These are phyloP conservation scores for Neurospora sp. DNA, from an alignment of 495 filamentous ascomycete species.

Conservation along the genomic window DNA sequence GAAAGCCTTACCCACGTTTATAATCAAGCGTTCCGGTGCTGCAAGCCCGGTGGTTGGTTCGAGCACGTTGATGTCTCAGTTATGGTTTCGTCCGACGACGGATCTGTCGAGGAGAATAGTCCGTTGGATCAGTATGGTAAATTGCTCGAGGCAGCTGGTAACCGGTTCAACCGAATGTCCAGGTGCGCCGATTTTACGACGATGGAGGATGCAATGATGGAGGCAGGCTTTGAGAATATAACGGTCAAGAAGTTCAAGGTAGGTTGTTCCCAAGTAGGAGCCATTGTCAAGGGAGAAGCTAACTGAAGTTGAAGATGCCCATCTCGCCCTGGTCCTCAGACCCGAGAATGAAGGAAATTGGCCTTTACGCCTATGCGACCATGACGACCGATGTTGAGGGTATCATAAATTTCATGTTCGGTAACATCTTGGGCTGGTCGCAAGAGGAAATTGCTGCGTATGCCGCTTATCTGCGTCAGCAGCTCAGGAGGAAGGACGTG, in stretches of 20 bases:
- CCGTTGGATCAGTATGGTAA: background rate
- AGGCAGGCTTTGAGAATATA: background rate
- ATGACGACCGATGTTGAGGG: background rate
- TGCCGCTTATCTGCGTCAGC: background rate
- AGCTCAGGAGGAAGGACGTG: background rate
- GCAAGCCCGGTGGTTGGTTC: constrained; percentile 21
- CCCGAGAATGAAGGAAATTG: background rate
- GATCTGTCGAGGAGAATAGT: constrained; percentile 14
- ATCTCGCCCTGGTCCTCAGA: background rate
- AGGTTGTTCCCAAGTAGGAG: background rate
- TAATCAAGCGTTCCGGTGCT: constrained; percentile 22
- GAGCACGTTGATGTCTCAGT: constrained; percentile 42
- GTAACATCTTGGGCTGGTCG: background rate
- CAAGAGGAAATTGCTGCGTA: background rate
- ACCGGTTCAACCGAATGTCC: background rate
- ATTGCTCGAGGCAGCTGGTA: background rate
- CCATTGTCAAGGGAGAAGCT: background rate
- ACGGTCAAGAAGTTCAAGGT: background rate
- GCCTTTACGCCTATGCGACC: background rate
- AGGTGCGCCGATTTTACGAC: background rate
- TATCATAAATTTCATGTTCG: background rate
- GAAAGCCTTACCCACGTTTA: constrained; percentile 38
- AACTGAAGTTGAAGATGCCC: background rate
- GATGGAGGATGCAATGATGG: background rate
- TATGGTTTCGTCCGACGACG: constrained; percentile 38